Conservation (phyloP, 805 yeast species). For the Scheffersomyces coipomensis region DNA sequence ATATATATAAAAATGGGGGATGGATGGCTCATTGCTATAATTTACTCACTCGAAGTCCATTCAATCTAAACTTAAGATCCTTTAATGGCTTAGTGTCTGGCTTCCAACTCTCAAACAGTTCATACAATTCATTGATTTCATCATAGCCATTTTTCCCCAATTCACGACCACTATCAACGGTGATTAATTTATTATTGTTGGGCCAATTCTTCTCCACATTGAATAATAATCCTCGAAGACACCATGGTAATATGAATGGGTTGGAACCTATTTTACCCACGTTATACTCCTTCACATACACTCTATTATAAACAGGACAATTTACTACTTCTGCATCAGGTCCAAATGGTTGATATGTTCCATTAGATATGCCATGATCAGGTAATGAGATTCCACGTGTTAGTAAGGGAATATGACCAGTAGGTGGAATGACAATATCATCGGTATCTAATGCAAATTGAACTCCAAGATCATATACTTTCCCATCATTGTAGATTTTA, state of each 20-base stretch:
- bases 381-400: background rate
- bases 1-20: too few species aligned
- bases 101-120: constrained; percentile 80
- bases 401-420: background rate
- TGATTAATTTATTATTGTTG: constrained; percentile 36
- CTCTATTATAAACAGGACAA: constrained; percentile 32
- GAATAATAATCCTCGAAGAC: constrained; percentile 76
- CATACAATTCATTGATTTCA: constrained; percentile 60
- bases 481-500: constrained; percentile 76
- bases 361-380: background rate
- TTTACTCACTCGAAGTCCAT: constrained; percentile 47
- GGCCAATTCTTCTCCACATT: constrained; percentile 54
- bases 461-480: constrained; percentile 80
- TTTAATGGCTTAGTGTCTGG: constrained; percentile 81
- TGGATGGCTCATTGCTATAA: constrained; percentile 23
- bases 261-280: constrained; percentile 69
- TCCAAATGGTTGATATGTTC: constrained; percentile 1
- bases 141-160: constrained; percentile 36
- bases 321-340: constrained; percentile 5
- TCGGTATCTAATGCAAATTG: constrained; percentile 75
- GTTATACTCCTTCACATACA: constrained; percentile 48
- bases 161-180: constrained; percentile 30
- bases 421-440: constrained; percentile 45
- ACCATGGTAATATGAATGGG: constrained; percentile 91
- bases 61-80: constrained; percentile 78